Evolutionary conservation across 495 filamentous ascomycete genomes (phyloP).

Genomic region (Neurospora sp.): DNA sequence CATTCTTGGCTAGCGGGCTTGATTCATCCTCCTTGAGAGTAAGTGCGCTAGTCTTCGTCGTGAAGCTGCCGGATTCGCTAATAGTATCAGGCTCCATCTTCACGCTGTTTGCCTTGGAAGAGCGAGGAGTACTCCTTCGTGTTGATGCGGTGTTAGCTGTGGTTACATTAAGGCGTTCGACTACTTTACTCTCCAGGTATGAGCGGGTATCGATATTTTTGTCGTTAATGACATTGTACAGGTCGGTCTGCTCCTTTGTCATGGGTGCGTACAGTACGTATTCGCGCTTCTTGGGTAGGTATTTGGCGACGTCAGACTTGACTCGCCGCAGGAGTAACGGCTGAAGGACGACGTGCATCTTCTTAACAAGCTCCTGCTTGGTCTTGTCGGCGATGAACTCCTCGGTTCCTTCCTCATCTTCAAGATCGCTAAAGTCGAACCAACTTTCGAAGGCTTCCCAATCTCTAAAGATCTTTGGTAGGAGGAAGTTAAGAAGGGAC

Average conservation of each 20-base stretch:
- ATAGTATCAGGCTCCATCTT: conserved; percentile 10
- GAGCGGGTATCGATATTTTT: conserved; percentile 59
- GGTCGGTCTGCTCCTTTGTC: conserved; percentile 75
- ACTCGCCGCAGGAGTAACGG: conserved; percentile 81
- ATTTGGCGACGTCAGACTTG: conserved; percentile 84
- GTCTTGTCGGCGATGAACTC: conserved; percentile 66
- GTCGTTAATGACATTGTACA: conserved; percentile 78
- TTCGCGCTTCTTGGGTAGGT: conserved; percentile 90
- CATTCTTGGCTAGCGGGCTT: conserved; percentile 23
- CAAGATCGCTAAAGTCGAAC: conserved; percentile 90
- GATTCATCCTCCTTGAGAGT: conserved; percentile 5
- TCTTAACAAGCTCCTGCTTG: conserved; percentile 74
- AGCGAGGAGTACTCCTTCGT: conserved; percentile 22
- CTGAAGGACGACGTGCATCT: conserved; percentile 85
- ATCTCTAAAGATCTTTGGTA: conserved; percentile 86
- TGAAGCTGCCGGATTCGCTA: not conserved
- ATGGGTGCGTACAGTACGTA: conserved; percentile 91
- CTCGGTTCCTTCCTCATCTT: conserved; percentile 60
- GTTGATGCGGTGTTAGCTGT: conserved; percentile 28
- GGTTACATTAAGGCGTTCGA: conserved; percentile 51
- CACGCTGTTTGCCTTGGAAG: conserved; percentile 28
- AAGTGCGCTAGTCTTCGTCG: conserved; percentile 6
- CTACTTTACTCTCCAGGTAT: conserved; percentile 76
- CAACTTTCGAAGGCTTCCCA: conserved; percentile 82
- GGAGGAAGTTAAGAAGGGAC: conserved; percentile 88